These are phyloP conservation scores for Botrytis deweyae DNA, from an alignment of 2,329 filamentous ascomycete species.

Conservation along the genomic window DNA sequence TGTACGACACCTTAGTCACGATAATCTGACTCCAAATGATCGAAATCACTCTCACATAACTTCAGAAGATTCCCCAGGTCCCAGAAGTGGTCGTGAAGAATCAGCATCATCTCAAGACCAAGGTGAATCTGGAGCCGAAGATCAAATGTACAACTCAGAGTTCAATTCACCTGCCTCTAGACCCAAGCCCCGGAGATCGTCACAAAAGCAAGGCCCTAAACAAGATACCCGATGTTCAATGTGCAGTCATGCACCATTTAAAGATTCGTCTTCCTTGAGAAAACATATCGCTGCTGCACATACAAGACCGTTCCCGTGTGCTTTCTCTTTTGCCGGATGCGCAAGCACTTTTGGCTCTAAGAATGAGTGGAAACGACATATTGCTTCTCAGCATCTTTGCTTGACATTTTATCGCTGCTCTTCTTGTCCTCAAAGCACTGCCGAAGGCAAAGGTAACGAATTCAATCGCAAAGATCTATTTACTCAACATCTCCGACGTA, in stretches of 20 bases:
- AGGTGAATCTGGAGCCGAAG: conserved; percentile 45
- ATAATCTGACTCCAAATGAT: conserved; percentile 38
- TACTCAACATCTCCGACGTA: conserved; percentile 87
- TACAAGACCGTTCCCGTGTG: conserved; percentile 77
- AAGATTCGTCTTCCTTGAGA: conserved; percentile 63
- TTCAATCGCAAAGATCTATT: conserved; percentile 98
- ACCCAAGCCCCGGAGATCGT: conserved; percentile 38
- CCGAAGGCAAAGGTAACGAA: conserved; percentile 60
- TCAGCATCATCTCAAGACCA: conserved; percentile 43
- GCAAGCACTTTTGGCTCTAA: conserved; percentile 82
- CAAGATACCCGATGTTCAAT: conserved; percentile 61
- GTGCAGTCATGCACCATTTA: conserved; percentile 65
- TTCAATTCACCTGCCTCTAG: conserved; percentile 39
- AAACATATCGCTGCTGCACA: conserved; percentile 69
- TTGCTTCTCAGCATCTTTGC: conserved; percentile 83
- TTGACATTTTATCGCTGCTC: conserved; percentile 65
- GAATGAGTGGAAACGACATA: conserved; percentile 97
- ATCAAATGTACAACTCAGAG: conserved; percentile 40
- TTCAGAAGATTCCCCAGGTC: conserved; percentile 37
- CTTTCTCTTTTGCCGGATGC: conserved; percentile 83
- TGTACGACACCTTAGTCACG: conserved; percentile 55
- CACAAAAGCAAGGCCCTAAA: conserved; percentile 46
- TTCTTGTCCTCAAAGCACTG: conserved; percentile 53
- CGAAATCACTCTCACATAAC: conserved; percentile 39
- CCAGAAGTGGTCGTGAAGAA: conserved; percentile 44